A percentile compares a stretch with the other conserved stretches of the same genome.
phyloP scores from a whole-genome alignment of 1,284 basidiomycete species.

The Ustilago bromivora region DNA sequence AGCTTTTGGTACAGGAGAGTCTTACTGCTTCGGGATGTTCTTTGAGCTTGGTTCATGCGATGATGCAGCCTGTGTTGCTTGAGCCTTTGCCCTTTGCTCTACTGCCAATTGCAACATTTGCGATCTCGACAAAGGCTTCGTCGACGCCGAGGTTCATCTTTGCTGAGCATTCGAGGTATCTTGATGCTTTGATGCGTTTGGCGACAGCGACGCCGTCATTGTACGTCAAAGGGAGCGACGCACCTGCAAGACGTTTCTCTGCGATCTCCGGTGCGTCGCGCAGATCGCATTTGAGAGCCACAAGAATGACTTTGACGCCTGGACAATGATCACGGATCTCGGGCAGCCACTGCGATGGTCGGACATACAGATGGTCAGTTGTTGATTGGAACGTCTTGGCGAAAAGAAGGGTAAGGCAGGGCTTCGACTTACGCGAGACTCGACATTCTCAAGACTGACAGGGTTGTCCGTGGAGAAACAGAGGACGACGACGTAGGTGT shows the following conservation, averaged over 20 bases:
- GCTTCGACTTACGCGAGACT: slow-evolving; percentile 77
- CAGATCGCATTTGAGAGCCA: slow-evolving; percentile 89
- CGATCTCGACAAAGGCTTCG: slow-evolving; percentile 78
- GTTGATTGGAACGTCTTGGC: neutral
- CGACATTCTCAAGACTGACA: slow-evolving; percentile 86
- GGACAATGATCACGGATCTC: slow-evolving; percentile 88
- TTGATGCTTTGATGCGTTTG: slow-evolving; percentile 34
- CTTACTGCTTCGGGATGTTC: neutral
- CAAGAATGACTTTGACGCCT: slow-evolving; percentile 82
- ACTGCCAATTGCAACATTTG: slow-evolving; percentile 19
- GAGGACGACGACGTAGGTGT: slow-evolving; percentile 80
- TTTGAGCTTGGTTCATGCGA: slow-evolving; percentile 12
- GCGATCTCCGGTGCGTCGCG: slow-evolving; percentile 79
- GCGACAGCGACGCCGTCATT: slow-evolving; percentile 74
- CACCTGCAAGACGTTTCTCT: slow-evolving; percentile 72
- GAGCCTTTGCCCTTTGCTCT: neutral
- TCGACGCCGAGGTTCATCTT: slow-evolving; percentile 93
- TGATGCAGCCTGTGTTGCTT: slow-evolving; percentile 8
- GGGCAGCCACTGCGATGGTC: slow-evolving; percentile 79
- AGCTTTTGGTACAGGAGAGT: neutral
- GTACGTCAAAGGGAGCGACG: slow-evolving; percentile 81
- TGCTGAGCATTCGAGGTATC: slow-evolving; percentile 83
- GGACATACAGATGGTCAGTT: neutral
- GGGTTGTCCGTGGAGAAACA: slow-evolving; percentile 71
- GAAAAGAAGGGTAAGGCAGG: slow-evolving; percentile 1